Base-by-base conservation (phyloP, 2,329 filamentous ascomycete genomes). In the Mariannaea elegans region DNA sequence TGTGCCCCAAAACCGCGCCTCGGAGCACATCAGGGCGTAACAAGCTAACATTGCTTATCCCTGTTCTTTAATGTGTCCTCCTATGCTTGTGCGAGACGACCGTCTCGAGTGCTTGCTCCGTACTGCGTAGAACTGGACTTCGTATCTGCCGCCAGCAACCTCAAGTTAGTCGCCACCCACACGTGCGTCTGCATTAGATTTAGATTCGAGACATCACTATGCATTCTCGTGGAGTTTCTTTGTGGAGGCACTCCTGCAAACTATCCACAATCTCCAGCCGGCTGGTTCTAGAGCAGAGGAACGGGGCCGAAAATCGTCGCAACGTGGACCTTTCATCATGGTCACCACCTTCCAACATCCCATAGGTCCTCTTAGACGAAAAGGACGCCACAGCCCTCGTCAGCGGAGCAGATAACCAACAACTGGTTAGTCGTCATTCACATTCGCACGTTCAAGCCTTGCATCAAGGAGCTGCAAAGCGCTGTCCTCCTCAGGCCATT, bases 251-350 rank as follows among this genome's bases (percentile, higher is more conserved):
- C 19, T 45, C 21, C 14, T 52, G 32, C 34, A 44, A 21, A 7
- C 18, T 21, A 42, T 34, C 45, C 32, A 39, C 36, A 23, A 29
- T 23, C 13, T 36, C 38, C 48, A 46, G 10, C 12, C n/a, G 36
- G 14, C 23, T 42, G 59, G 54, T 54, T 54, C 54, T 54, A 50
- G 45, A 59, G 38, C 48, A 39, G 23, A 23, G 45, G 12, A 55
- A 39, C 27, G 39, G 48, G 32, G 21, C 21, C 52, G 19, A 52
- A 31, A 48, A 61, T 21, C 29, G 13, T 27, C 31, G 34, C 39
- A 38, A 36, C 46, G 32, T 45, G 46, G 45, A 39, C 29, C 45
- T 19, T 18, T 39, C 49, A 61, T 42, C 34, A 56, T 29, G 32
- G 41, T 34, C 29, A 34, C 21, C 31, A 39, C 46, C 41, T 47